Percentiles rank a stretch among this genome's conserved stretches.
Conservation (phyloP, 2,329 filamentous ascomycete genomes). For the Colletotrichum sidae region DNA sequence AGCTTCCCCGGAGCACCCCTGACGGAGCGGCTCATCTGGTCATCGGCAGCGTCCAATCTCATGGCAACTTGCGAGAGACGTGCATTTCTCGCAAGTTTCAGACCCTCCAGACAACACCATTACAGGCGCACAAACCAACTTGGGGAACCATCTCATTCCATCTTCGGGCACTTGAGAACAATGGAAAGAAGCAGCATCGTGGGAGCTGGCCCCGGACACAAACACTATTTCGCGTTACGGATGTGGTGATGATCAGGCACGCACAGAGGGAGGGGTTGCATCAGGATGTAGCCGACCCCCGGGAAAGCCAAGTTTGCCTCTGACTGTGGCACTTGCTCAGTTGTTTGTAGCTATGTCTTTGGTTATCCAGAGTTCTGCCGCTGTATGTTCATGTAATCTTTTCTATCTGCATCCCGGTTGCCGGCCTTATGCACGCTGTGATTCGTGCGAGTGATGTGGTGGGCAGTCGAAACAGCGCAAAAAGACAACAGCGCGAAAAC, state of each 20-base stretch:
- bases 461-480: constrained; percentile 23
- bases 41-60: constrained; percentile 14
- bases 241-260: constrained; percentile 30
- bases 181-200: not conserved
- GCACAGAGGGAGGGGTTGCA: constrained; percentile 26
- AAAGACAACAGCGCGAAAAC: too few relatives aligned
- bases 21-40: constrained; percentile 15
- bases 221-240: not conserved
- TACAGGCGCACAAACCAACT: constrained; percentile 6
- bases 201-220: not conserved
- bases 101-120: not conserved
- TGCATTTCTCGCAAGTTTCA: constrained; percentile 22
- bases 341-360: too few relatives aligned
- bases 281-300: constrained; percentile 10
- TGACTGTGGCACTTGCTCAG: not conserved
- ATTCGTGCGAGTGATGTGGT: constrained; percentile 14
- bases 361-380: too few relatives aligned
- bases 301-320: constrained; percentile 2
- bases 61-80: constrained; percentile 9
- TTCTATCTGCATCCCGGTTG: not conserved
- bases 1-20: constrained; percentile 18
- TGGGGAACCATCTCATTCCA: constrained; percentile 15
- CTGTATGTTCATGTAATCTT: too few relatives aligned
- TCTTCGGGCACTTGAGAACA: constrained; percentile 12
- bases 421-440: not conserved